Evolutionary conservation across 2,329 filamentous ascomycete species (phyloP).

Genomic region (Ophiostoma sp.): DNA sequence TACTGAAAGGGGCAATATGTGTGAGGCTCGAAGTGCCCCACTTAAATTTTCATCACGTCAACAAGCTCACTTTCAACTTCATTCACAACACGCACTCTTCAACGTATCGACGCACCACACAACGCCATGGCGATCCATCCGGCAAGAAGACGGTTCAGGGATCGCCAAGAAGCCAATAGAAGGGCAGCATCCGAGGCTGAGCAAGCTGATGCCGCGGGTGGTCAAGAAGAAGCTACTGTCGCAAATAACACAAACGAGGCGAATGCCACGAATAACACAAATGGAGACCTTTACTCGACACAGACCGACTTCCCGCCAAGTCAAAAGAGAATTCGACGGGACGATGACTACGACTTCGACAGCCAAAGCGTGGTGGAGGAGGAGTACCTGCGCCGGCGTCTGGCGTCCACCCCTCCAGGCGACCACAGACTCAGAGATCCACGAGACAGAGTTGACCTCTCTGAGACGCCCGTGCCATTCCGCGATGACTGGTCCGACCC

Average conservation of each 20-base stretch:
- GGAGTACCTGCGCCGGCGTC: not conserved
- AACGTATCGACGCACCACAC: not conserved
- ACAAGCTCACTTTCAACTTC: not conserved
- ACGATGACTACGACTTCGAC: not conserved
- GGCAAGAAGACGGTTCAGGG: not conserved
- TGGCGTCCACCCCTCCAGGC: not conserved
- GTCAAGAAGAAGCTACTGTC: not conserved
- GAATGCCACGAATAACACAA: not conserved
- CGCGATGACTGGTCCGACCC: slow-evolving; percentile 42
- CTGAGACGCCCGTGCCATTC: not conserved
- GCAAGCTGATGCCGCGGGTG: not conserved
- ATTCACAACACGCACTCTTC: not conserved
- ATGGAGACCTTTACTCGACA: not conserved
- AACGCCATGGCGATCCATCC: not conserved
- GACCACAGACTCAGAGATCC: not conserved
- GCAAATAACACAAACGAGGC: not conserved
- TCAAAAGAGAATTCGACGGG: not conserved
- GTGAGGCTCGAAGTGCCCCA: not conserved
- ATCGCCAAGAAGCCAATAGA: not conserved
- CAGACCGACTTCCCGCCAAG: not conserved
- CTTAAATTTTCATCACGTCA: slow-evolving; percentile 22
- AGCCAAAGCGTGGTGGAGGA: not conserved
- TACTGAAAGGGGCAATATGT: not conserved
- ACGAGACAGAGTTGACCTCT: not conserved
- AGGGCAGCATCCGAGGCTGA: not conserved